These are phyloP conservation scores for Cryptococcus wingfieldii DNA, from an alignment of 1,284 basidiomycete genomes.

Conservation along the genomic window DNA sequence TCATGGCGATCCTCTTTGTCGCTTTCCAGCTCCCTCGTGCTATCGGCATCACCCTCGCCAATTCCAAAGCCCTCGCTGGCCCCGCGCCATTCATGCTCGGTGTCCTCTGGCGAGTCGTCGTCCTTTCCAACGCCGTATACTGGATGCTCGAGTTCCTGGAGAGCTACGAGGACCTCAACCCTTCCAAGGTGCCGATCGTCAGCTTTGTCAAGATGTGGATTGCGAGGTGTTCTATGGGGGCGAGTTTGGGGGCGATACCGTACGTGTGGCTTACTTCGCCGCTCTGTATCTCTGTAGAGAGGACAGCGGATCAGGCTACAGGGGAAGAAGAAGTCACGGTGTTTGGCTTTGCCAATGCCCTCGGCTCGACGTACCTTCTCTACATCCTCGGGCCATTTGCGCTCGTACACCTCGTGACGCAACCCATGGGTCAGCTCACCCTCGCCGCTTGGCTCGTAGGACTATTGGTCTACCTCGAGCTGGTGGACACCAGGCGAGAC, in stretches of 20 bases:
- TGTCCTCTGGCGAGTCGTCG: constrained; percentile 56
- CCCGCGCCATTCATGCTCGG: constrained; percentile 64
- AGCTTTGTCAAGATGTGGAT: constrained; percentile 59
- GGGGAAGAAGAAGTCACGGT: constrained; percentile 59
- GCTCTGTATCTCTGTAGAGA: constrained; percentile 64
- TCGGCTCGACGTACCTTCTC: constrained; percentile 79
- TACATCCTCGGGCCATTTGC: constrained; percentile 68
- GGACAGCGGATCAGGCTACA: constrained; percentile 39
- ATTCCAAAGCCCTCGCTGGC: constrained; percentile 70
- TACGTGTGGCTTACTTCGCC: constrained; percentile 67
- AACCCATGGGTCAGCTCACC: constrained; percentile 76
- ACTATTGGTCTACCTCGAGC: constrained; percentile 67
- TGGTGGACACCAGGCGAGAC: constrained; percentile 74
- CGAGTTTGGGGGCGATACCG: constrained; percentile 56
- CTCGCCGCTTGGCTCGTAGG: constrained; percentile 63
- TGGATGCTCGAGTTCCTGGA: constrained; percentile 81
- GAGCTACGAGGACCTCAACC: constrained; percentile 39
- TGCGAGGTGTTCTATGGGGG: constrained; percentile 59
- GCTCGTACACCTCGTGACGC: constrained; percentile 62
- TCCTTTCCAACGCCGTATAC: constrained; percentile 60
- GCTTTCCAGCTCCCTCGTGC: constrained; percentile 60
- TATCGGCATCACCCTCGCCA: constrained; percentile 59
- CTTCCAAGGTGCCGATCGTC: constrained; percentile 47
- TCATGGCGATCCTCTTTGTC: constrained; percentile 57
- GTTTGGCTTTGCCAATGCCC: constrained; percentile 83